Percentiles rank a stretch among this genome's conserved stretches.
Conservation (phyloP, 2,329 filamentous ascomycete species). For the Pyrenochaeta sp. region DNA sequence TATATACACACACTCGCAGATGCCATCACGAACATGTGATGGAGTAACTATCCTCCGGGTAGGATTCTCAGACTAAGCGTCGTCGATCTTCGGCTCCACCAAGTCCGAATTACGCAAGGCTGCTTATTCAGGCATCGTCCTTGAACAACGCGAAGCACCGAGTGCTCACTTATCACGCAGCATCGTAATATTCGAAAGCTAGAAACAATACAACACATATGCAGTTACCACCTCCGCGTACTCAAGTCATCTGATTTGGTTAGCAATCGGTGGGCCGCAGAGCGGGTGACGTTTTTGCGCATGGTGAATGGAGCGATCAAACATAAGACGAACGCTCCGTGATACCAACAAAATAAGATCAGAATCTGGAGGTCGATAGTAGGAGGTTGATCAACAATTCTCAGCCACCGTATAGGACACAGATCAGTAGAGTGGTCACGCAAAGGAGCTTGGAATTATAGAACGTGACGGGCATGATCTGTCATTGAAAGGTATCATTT, state of each 20-base stretch:
- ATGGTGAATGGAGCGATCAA: too few relatives aligned
- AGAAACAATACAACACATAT: too few relatives aligned
- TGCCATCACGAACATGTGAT: not conserved
- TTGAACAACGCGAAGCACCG: slow-evolving; percentile 2
- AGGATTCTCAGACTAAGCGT: not conserved
- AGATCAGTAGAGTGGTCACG: not conserved
- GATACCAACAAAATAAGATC: not conserved
- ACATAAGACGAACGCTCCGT: too few relatives aligned
- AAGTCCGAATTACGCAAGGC: slow-evolving; percentile 5
- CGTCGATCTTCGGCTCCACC: slow-evolving; percentile 13
- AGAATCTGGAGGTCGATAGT: not conserved
- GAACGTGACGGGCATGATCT: slow-evolving; percentile 42
- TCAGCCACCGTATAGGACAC: not conserved
- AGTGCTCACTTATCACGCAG: too few relatives aligned
- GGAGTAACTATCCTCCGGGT: not conserved
- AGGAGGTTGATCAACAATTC: not conserved
- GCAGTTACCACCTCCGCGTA: too few relatives aligned
- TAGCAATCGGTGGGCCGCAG: too few relatives aligned
- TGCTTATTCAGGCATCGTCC: slow-evolving; percentile 3
- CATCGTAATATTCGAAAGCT: too few relatives aligned
- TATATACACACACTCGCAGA: not conserved
- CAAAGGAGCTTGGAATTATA: slow-evolving; percentile 4
- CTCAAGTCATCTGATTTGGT: too few relatives aligned
- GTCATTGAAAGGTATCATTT: slow-evolving; percentile 48
- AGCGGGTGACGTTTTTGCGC: too few relatives aligned